A percentile compares a stretch with the other conserved stretches of the same genome.
Conservation (phyloP, 169 alveolate genomes). For the Eimeria necatrix region DNA sequence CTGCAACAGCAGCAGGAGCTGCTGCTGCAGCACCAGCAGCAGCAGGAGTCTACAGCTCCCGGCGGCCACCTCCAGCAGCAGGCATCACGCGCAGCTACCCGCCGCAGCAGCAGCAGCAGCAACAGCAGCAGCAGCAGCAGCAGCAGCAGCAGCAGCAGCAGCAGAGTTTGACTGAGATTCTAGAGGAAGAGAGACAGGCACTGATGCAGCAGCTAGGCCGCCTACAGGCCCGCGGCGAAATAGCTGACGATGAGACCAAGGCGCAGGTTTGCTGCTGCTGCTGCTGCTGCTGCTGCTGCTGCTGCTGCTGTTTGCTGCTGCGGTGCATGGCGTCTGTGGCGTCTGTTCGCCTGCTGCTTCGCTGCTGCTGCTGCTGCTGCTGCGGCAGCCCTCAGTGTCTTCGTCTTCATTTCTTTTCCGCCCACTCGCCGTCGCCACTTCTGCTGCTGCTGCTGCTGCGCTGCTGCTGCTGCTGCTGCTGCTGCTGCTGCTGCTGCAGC, state of each 20-base stretch:
- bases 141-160: background rate
- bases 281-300: conserved; percentile 8
- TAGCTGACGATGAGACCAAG: background rate
- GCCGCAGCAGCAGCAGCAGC: background rate
- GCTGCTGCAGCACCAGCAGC: background rate
- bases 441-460: conserved; percentile 33
- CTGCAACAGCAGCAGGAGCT: background rate
- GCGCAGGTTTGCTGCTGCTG: background rate
- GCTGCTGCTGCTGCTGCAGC: conserved; percentile 57
- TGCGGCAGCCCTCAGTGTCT: no score
- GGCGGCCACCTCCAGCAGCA: no score
- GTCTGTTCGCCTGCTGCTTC: no score
- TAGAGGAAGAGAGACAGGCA: background rate
- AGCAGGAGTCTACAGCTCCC: background rate
- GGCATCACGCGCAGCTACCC: background rate
- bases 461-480: background rate
- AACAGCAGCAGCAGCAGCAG: background rate
- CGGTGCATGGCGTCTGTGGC: background rate
- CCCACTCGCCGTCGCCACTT: no score
- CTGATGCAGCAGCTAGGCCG: background rate
- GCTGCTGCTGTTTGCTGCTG: background rate
- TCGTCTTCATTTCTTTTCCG: background rate
- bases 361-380: no score
- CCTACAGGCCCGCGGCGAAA: background rate
- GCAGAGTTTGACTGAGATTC: background rate